These are phyloP conservation scores for Blastobotrys peoriensis DNA, from an alignment of 805 yeast genomes.

Conservation along the genomic window DNA sequence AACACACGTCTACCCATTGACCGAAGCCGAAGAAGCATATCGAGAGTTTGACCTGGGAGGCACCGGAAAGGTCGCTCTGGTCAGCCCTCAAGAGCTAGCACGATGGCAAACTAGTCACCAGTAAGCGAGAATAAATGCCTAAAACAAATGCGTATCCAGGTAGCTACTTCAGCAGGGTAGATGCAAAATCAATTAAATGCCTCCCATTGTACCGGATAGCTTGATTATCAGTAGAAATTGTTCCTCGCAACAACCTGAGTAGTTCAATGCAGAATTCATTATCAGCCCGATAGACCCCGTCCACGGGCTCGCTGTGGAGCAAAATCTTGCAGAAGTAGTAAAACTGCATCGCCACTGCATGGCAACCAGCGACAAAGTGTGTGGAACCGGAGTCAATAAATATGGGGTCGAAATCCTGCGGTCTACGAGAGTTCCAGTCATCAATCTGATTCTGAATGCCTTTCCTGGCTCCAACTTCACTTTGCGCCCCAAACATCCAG, in stretches of 20 bases:
- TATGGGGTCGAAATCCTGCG: slow-evolving; percentile 3
- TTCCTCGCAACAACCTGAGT: too few species aligned
- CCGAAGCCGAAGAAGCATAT: slow-evolving; percentile 11
- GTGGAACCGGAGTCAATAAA: not conserved
- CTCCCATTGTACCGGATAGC: not conserved
- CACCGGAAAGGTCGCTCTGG: slow-evolving; percentile 14
- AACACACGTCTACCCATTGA: slow-evolving; percentile 9
- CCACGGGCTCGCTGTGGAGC: not conserved
- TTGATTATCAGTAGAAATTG: not conserved
- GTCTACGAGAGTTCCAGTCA: slow-evolving; percentile 4
- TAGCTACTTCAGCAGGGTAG: too few species aligned
- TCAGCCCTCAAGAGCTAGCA: not conserved
- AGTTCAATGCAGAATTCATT: too few species aligned
- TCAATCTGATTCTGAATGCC: slow-evolving; percentile 3
- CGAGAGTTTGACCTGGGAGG: slow-evolving; percentile 9
- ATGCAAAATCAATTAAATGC: not conserved
- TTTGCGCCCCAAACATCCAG: slow-evolving; percentile 6
- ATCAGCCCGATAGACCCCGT: too few species aligned
- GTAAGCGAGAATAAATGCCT: not conserved
- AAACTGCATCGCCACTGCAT: slow-evolving; percentile 7
- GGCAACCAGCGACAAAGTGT: slow-evolving; percentile 4
- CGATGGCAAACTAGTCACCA: not conserved
- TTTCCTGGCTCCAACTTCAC: not conserved
- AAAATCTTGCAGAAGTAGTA: slow-evolving; percentile 5
- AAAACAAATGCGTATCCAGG: too few species aligned